phyloP scores from a whole-genome alignment of 305 asterid genomes.

The Petunia hybrid region DNA sequence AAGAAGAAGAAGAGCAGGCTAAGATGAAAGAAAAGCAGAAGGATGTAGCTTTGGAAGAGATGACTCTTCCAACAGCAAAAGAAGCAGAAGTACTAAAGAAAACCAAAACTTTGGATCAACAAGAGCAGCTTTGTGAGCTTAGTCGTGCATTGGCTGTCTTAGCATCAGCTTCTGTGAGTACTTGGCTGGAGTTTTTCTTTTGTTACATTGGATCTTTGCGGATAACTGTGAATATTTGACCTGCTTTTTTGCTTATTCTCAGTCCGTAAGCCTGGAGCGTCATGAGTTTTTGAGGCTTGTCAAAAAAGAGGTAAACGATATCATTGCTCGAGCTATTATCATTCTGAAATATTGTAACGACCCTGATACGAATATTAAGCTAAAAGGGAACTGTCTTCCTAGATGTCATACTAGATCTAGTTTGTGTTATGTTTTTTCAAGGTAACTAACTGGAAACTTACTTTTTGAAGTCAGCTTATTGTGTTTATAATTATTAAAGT shows the following conservation, averaged over 20 bases:
- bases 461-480: conserved; percentile 15
- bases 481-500: neutral
- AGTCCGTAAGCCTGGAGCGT: conserved; percentile 99
- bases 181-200: conserved; percentile 34
- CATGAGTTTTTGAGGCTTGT: conserved; percentile 96
- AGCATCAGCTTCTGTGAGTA: conserved; percentile 91
- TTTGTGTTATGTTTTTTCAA: conserved; percentile 8
- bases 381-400: conserved; percentile 17
- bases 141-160: conserved; percentile 96
- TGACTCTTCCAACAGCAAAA: conserved; percentile 68
- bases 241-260: conserved; percentile 47
- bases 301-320: conserved; percentile 80
- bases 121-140: conserved; percentile 89
- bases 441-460: conserved; percentile 3
- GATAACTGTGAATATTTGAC: conserved; percentile 28
- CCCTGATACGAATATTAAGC: conserved; percentile 21
- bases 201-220: conserved; percentile 33
- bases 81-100: conserved; percentile 67
- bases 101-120: conserved; percentile 72
- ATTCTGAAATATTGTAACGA: neutral
- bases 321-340: conserved; percentile 17
- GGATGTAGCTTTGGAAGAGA: conserved; percentile 97
- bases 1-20: conserved; percentile 84
- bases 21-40: conserved; percentile 76
- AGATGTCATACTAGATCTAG: conserved; percentile 22